Base-by-base conservation (phyloP, 177 flowering plant genomes). In the Vitis hybrid region DNA sequence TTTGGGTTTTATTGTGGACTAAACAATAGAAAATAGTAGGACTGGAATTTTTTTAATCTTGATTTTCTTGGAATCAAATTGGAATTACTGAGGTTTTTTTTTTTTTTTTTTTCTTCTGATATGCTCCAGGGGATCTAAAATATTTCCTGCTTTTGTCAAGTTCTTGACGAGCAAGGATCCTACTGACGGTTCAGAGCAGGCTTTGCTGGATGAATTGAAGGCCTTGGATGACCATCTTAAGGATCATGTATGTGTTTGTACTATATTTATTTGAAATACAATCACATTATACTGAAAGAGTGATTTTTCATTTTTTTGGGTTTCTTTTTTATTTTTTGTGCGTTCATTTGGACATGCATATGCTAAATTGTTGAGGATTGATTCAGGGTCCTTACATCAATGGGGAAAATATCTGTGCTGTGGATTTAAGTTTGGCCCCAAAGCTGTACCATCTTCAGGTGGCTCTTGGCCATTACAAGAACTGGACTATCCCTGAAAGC, bases 161-260 rank as follows among this genome's bases (percentile, higher is more conserved):
- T 94, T 94, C 67, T 65, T 92, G 87, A 91, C 84, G 79, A 94
- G 97, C 86, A 92, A 92, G 84, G 97, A 94, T 77, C 80, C 93
- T 14, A 87, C 21, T 69, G 97, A 94, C 84, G 95, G 97, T 19
- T 56, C 94, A 19, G 97, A 94, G 76, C 89, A 91, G 81, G 91
- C 91, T 64, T 78, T 94, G 79, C 71, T 89, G 58, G 83, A 76
- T 74, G 99, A 93, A 70, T 60, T 93, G 73, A 82, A 82, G 82
- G 94, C 94, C 5, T 77, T 92, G 72, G 94, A 94, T 68, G 96
- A 93, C 14, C 97, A 92, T 77, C 91, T 94, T 52, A 89, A 91
- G 76, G 82, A 72, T 52, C 89, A 92, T 82, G 97, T 91, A 82
- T 68, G 88, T 67, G 49, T 58, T 32, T 51, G 4, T 13, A 65